These are phyloP conservation scores for Trichoderma sp. DNA, from an alignment of 2,329 filamentous ascomycete genomes.

Conservation along the genomic window DNA sequence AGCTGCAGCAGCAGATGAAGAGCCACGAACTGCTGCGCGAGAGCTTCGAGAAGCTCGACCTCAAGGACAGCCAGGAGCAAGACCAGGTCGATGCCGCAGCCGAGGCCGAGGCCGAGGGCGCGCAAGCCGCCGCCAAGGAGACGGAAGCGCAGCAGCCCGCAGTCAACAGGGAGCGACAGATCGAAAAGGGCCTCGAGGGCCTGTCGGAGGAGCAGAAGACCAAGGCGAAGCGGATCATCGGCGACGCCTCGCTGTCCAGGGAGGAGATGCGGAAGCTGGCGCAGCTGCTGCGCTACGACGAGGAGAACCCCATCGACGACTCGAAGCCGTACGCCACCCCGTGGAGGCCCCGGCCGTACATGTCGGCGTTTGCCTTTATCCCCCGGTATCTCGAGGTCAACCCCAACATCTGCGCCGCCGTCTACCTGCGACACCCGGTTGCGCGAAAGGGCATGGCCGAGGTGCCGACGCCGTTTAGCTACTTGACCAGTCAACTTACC, in stretches of 20 bases:
- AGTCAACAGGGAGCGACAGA: conserved; percentile 39
- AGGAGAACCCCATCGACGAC: conserved; percentile 75
- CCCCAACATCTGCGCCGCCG: conserved; percentile 92
- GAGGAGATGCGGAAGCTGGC: conserved; percentile 58
- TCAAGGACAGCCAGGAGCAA: conserved; percentile 29
- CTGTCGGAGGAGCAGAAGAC: conserved; percentile 40
- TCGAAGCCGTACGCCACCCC: conserved; percentile 87
- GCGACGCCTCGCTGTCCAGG: conserved; percentile 43
- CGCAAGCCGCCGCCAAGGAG: background rate
- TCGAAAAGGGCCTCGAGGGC: conserved; percentile 43
- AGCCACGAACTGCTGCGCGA: conserved; percentile 40
- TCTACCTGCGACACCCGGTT: conserved; percentile 93
- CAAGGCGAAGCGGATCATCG: conserved; percentile 41
- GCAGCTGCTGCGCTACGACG: conserved; percentile 61
- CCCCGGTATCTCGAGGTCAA: conserved; percentile 96
- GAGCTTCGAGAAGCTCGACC: conserved; percentile 38
- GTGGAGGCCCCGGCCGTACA: conserved; percentile 83
- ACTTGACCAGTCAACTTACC: conserved; percentile 73
- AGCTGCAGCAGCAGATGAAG: conserved; percentile 41
- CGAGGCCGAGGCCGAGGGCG: conserved; percentile 28
- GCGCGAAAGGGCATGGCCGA: conserved; percentile 79
- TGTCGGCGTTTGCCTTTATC: conserved; percentile 92
- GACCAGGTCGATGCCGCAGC: conserved; percentile 29
- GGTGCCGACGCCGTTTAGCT: conserved; percentile 79
- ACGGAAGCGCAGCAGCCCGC: conserved; percentile 28